Percentiles rank a stretch among this genome's conserved stretches.
Conservation (phyloP, 179 eudicot species). For the Camellia oleifera region DNA sequence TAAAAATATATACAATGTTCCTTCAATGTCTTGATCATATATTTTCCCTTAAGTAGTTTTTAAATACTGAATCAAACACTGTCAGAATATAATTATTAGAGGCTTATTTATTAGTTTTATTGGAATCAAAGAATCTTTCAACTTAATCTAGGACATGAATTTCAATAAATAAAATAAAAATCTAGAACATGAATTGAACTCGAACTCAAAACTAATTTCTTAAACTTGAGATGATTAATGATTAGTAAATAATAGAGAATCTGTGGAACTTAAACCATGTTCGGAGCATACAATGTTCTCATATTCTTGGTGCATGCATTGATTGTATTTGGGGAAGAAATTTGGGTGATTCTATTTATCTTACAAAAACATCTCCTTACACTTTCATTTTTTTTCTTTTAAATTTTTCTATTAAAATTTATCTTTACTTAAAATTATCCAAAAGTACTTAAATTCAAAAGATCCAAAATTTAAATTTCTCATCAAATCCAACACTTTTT, state of each 20-base stretch:
- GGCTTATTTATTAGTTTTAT: not conserved
- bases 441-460: too few species aligned
- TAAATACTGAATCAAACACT: not conserved
- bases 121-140: not conserved
- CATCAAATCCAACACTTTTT: too few species aligned
- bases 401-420: too few species aligned
- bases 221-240: not conserved
- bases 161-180: not conserved
- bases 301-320: not conserved
- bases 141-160: not conserved
- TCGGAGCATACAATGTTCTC: not conserved
- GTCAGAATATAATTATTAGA: not conserved
- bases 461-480: too few species aligned
- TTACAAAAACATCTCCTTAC: too few species aligned
- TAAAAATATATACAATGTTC: not conserved
- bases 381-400: too few species aligned
- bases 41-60: not conserved
- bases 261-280: slow-evolving; percentile 6
- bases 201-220: not conserved
- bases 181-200: not conserved
- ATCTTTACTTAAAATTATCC: too few species aligned
- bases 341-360: too few species aligned
- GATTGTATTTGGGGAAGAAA: too few species aligned
- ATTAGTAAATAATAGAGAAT: not conserved
- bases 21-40: not conserved